A percentile compares a stretch with the other conserved stretches of the same genome.
Conservation (phyloP, 2,329 filamentous ascomycete genomes). For the Xylariales sp. region DNA sequence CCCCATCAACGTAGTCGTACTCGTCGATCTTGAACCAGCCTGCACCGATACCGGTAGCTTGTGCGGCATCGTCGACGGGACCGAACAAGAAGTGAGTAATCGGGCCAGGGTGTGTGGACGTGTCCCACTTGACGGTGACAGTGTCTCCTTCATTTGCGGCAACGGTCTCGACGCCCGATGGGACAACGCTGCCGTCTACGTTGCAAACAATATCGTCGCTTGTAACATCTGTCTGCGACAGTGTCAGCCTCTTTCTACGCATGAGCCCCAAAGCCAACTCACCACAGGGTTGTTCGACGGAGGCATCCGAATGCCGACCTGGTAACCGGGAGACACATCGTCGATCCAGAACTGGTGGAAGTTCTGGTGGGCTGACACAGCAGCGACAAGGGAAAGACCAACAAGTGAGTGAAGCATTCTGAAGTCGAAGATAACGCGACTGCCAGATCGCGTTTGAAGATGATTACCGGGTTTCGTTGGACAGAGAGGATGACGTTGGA, state of each 20-base stretch:
- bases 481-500: not conserved
- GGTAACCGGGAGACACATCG: constrained; percentile 28
- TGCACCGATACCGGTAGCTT: constrained; percentile 47
- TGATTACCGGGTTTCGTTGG: constrained; percentile 3
- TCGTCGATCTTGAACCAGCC: constrained; percentile 26
- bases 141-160: constrained; percentile 27
- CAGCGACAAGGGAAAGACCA: constrained; percentile 19
- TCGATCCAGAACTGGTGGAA: constrained; percentile 38
- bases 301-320: constrained; percentile 25
- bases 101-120: constrained; percentile 32
- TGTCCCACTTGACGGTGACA: constrained; percentile 34
- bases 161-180: constrained; percentile 25
- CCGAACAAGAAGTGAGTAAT: constrained; percentile 29
- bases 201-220: constrained; percentile 24
- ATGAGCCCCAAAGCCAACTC: constrained; percentile 1
- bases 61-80: constrained; percentile 59
- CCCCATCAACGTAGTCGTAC: constrained; percentile 17
- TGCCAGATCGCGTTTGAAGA: constrained; percentile 6
- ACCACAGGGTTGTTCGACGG: constrained; percentile 25
- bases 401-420: constrained; percentile 22
- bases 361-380: constrained; percentile 33
- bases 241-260: not conserved
- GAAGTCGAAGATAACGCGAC: constrained; percentile 6
- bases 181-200: constrained; percentile 19
- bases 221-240: constrained; percentile 18